Evolutionary conservation across 78 protist species (phyloP), one percentile per base, ranked within the genome.

Genomic region (Diacronema lutheri): DNA sequence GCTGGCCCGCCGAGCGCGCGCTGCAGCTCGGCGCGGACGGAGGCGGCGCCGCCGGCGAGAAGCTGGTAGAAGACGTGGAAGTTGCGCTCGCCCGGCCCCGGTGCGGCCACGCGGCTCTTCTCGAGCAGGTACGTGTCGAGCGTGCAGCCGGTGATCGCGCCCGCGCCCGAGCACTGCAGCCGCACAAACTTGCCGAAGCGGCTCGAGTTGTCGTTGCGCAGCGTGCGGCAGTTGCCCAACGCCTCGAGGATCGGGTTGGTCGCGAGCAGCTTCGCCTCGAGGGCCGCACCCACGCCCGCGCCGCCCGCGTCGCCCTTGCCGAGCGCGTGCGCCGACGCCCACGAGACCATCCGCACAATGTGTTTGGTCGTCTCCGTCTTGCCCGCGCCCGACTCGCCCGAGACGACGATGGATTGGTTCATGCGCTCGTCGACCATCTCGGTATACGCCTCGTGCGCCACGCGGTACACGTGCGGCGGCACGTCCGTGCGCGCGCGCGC

Each of bases 221-320:
- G 41, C n/a, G 95, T 96, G 80, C 89, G 90, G 60, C 97, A 96
- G 85, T 96, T 96, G 40, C 98, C 98, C 62, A 96, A 95, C 35
- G 98, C 95, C 72, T 96, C 97, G 69, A 96, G 86, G 38, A 96
- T 23, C 31, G 96, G 97, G 80, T 95, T 93, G 13, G 91, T 33
- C 90, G 87, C 72, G 38, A 90, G 71, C 62, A 94, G 64, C 31
- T 56, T 20, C 33, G 33, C 13, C 68, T 61, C 21, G 68, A 61
- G 29, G 7, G 68, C 68, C 21, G 29, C 33, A 0, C 68, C 68
- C 33, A 61, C 38, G 10, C 33, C 16, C 33, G 68, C 10, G 68
- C 14, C 33, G 33, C 68, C 68, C 33, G 5, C 68, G 33, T 29
- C 35, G 33, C 7, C 33, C 13, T 1, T 7, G 26, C 33, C 68